Percentiles rank a stretch among this genome's conserved stretches.
Evolutionary conservation across 345 rosid genomes (phyloP).

Genomic region (Leavenworthia alabamica): DNA sequence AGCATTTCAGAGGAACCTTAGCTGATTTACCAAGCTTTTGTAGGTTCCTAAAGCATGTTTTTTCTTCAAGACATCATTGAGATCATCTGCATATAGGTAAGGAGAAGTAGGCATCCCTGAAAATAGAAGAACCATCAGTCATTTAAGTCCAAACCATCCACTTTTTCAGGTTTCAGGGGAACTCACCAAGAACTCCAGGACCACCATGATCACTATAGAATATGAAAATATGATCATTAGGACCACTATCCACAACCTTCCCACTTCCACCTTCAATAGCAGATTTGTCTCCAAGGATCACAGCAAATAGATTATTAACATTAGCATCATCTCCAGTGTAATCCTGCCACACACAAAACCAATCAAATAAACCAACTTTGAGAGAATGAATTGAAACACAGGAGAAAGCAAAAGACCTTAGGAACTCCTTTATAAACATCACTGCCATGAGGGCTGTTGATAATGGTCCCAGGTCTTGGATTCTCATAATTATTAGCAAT

Average conservation of each 20-base stretch:
- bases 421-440: slow-evolving; percentile 93
- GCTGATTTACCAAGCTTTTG: slow-evolving; percentile 62
- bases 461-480: slow-evolving; percentile 78
- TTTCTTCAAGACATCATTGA: slow-evolving; percentile 63
- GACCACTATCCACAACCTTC: slow-evolving; percentile 87
- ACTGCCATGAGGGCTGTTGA: slow-evolving; percentile 66
- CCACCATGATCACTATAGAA: slow-evolving; percentile 89
- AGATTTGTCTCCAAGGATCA: slow-evolving; percentile 74
- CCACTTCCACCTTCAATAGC: slow-evolving; percentile 84
- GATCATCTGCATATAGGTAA: slow-evolving; percentile 70
- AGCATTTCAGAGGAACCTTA: not conserved
- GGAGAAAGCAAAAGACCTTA: slow-evolving; percentile 44
- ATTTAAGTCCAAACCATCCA: not conserved
- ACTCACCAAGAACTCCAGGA: slow-evolving; percentile 92
- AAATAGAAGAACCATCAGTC: not conserved
- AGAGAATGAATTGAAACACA: not conserved
- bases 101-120: slow-evolving; percentile 97
- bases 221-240: slow-evolving; percentile 85
- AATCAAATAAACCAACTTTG: not conserved
- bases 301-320: slow-evolving; percentile 72
- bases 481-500: slow-evolving; percentile 65
- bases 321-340: slow-evolving; percentile 75
- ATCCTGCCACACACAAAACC: slow-evolving; percentile 48
- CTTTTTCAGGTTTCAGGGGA: not conserved
- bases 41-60: slow-evolving; percentile 79